Evolutionary conservation across 148 eudicot genomes (phyloP), one percentile per base, ranked within the genome.

Genomic region (Polygonum aviculare): DNA sequence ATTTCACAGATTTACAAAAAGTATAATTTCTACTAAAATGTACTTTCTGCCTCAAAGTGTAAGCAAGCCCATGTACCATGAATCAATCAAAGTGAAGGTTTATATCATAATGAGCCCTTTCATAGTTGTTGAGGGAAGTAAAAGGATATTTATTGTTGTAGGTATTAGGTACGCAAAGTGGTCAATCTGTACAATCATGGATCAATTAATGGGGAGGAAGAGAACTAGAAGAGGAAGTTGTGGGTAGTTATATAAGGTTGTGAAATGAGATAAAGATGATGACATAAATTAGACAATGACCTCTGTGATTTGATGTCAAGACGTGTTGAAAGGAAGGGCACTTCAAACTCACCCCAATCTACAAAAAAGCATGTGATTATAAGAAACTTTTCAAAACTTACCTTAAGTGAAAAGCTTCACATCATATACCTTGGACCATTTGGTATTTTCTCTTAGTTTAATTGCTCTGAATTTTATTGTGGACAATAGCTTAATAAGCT

Each of bases 211-310:
- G 7, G 72, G 72, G 72, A 31, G 40, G 72, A 67, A 67, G 72
- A 31, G 40, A 63, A 63, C 19, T 63, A n/a, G 36, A 63, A 22
- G 69, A 22, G 33, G 47, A 44, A 44, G 47, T 44, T 44, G 47
- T 44, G 47, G 47, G 47, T 44, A 44, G 47, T 44, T 44, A 44
- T 44, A 44, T 44, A 44, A 44, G 47, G 47, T 44, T 44, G 47
- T 44, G 47, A 44, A 44, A 44, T 67, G 15, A 67, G 60, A 54
- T 54, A 33, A 67, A 67, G 72, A 33, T 33, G 40, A 31, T 67
- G 40, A 67, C 33, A 67, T 67, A 67, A 67, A 67, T 67, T 31
- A 54, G 72, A 67, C 72, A 67, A 67, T 31, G 72, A 67, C 72
- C 40, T 67, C 40, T 31, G 41, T 67, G 72, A 67, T 33, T 67